phyloP scores from a whole-genome alignment of 225 moss, liverwort and hornwort genomes.

The Marchantia polymorpha region DNA sequence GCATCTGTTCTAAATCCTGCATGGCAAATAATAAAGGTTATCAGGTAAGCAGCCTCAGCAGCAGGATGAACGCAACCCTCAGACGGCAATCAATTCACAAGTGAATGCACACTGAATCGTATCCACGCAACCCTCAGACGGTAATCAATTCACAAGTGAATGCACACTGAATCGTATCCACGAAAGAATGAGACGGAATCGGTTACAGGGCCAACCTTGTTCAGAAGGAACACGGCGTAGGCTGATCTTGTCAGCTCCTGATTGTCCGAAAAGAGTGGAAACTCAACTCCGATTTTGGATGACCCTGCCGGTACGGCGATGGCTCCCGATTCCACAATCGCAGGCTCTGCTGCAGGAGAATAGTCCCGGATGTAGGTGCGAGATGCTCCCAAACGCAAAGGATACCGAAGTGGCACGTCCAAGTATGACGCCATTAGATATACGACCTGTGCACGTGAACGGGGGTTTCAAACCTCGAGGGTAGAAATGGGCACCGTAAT shows the following conservation, averaged over 20 bases:
- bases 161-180: not conserved
- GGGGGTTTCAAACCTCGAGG: not conserved
- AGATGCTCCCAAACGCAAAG: slow-evolving; percentile 83
- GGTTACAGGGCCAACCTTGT: slow-evolving; percentile 57
- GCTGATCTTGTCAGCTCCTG: slow-evolving; percentile 94
- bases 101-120: not conserved
- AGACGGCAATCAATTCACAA: not conserved
- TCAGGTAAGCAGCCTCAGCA: not conserved
- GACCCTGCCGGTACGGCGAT: slow-evolving; percentile 45
- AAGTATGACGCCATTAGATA: slow-evolving; percentile 74
- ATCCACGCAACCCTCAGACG: not conserved
- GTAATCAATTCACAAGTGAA: not conserved
- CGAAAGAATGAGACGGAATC: not conserved
- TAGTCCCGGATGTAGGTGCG: slow-evolving; percentile 88
- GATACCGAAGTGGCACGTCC: slow-evolving; percentile 86
- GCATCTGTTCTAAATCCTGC: slow-evolving; percentile 98
- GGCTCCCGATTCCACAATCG: slow-evolving; percentile 57
- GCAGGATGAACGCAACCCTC: not conserved
- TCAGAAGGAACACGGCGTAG: slow-evolving; percentile 93
- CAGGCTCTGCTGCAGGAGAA: slow-evolving; percentile 81
- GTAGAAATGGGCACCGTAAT: not conserved
- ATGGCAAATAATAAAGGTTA: slow-evolving; percentile 8
- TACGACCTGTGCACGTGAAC: slow-evolving; percentile 60
- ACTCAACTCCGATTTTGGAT: slow-evolving; percentile 61
- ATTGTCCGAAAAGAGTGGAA: slow-evolving; percentile 95